Evolutionary conservation across 768 basidiomycete species (phyloP).

Genomic region (Imleria badia): DNA sequence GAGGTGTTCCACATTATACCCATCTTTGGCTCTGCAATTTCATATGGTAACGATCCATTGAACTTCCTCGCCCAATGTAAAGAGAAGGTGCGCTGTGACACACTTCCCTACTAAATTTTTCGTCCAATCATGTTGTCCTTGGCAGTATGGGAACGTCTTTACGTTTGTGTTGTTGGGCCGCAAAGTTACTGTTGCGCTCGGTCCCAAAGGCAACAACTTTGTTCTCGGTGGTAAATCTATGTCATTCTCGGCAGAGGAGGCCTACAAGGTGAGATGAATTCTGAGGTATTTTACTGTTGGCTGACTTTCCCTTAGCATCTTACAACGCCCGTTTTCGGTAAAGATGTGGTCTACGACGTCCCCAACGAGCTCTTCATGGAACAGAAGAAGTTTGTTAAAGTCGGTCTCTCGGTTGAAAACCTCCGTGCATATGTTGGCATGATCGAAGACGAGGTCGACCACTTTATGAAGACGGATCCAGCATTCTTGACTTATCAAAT

Average conservation of each 20-base stretch:
- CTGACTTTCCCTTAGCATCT: conserved; percentile 55
- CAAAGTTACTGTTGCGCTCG: conserved; percentile 86
- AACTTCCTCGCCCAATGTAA: conserved; percentile 79
- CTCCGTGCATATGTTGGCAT: conserved; percentile 81
- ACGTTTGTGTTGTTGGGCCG: conserved; percentile 91
- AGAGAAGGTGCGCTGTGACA: conserved; percentile 61
- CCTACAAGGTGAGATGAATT: conserved; percentile 69
- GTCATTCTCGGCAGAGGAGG: conserved; percentile 93
- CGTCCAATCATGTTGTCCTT: neutral
- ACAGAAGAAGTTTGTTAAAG: conserved; percentile 98
- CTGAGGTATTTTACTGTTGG: neutral
- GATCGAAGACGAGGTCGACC: conserved; percentile 73
- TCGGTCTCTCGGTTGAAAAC: conserved; percentile 90
- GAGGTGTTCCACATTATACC: conserved; percentile 93
- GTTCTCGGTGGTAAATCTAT: conserved; percentile 91
- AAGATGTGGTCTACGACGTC: conserved; percentile 95
- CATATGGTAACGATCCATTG: conserved; percentile 92
- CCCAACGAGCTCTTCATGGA: conserved; percentile 98
- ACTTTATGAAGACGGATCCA: conserved; percentile 67
- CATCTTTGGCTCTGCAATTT: conserved; percentile 82
- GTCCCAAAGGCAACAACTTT: conserved; percentile 91
- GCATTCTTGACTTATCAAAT: conserved; percentile 61
- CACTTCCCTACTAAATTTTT: neutral
- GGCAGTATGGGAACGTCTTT: conserved; percentile 94
- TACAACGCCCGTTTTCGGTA: conserved; percentile 94